Base-by-base conservation (phyloP, 2,329 filamentous ascomycete genomes). In the Scedosporium boydii region DNA sequence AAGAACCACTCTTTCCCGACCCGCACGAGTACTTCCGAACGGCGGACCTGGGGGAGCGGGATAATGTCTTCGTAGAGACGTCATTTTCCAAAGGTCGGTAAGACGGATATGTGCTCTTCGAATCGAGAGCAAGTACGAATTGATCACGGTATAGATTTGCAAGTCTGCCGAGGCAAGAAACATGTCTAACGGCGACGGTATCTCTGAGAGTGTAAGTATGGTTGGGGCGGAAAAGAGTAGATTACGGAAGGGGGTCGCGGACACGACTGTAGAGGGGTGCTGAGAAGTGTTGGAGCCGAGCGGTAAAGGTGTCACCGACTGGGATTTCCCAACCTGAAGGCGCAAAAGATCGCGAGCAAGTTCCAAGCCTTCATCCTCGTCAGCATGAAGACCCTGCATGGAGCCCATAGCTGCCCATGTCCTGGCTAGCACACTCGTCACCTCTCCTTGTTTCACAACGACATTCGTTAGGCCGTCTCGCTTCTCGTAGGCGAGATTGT, bases 61-160 rank as follows among this genome's bases (percentile, higher is more conserved):
- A 71, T 93, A 85, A 66, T 90, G 87, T 66, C 90, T 84, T 58
- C 93, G 84, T 58, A 96, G 82, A 1, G 86, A 84, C 4, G 88
- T 91, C 65, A 90, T 87, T 71, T 91, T 93, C 93, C 95, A 98
- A 1, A 98, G 77, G 67, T 90, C 86, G 1, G 90, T 89, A 1
- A 98, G 80, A 44, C 90, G 88, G 16, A 96, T 84, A 71, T 97
- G 92, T 3, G 92, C 90, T 63, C 93, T 86, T 60, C 91, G 88
- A 65, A 98, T 87, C 0, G 91, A 89, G 9, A 97, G 78, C 0
- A 99, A 82, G 68, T 97, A 98, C 1, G 91, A 84, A 72, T 96
- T 92, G 65, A 97, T 87, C n/a, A 82, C 82, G 0, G 91, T 89
- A 73, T 98, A 99, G 0, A 85, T 83, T 58, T 88, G 83, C 10